phyloP scores from a whole-genome alignment of 2,329 filamentous ascomycete genomes.

The Fusarium devonianum region DNA sequence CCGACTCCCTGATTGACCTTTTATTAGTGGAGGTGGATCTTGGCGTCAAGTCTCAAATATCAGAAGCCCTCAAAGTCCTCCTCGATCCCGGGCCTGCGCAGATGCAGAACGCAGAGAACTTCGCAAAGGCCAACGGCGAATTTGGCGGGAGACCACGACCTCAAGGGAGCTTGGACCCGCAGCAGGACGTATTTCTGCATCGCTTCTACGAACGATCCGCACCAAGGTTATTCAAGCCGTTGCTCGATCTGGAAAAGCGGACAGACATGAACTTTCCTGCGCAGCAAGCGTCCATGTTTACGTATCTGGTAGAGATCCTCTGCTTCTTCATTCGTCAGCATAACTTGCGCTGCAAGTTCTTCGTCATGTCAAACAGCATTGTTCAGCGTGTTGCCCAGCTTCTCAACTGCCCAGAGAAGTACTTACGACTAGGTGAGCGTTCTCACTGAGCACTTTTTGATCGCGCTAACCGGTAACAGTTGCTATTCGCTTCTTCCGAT shows the following conservation, averaged over 20 bases:
- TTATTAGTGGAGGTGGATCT: slow-evolving; percentile 90
- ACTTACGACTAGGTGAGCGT: slow-evolving; percentile 81
- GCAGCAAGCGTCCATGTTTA: slow-evolving; percentile 88
- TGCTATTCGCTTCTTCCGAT: slow-evolving; percentile 92
- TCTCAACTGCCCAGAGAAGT: slow-evolving; percentile 84
- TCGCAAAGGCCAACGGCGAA: slow-evolving; percentile 72
- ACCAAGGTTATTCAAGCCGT: slow-evolving; percentile 82
- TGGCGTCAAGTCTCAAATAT: slow-evolving; percentile 93
- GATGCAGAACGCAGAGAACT: slow-evolving; percentile 58
- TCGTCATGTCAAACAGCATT: slow-evolving; percentile 82
- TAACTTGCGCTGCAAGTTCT: slow-evolving; percentile 83
- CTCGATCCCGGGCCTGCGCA: slow-evolving; percentile 71
- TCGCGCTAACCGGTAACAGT: slow-evolving; percentile 57
- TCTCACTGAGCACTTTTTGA: slow-evolving; percentile 9
- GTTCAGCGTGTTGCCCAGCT: slow-evolving; percentile 82
- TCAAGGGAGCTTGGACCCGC: slow-evolving; percentile 65
- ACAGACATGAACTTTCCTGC: slow-evolving; percentile 75
- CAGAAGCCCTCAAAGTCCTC: slow-evolving; percentile 92
- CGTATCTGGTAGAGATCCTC: slow-evolving; percentile 89
- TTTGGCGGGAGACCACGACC: slow-evolving; percentile 68
- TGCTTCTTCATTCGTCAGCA: slow-evolving; percentile 95
- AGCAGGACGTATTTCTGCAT: slow-evolving; percentile 85
- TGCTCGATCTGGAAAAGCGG: slow-evolving; percentile 79
- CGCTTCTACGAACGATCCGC: slow-evolving; percentile 91
- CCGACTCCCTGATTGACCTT: slow-evolving; percentile 91